Percentiles rank a stretch among this genome's conserved stretches.
phyloP scores from a whole-genome alignment of 257 asterid genomes.

The Petunia axillaris region DNA sequence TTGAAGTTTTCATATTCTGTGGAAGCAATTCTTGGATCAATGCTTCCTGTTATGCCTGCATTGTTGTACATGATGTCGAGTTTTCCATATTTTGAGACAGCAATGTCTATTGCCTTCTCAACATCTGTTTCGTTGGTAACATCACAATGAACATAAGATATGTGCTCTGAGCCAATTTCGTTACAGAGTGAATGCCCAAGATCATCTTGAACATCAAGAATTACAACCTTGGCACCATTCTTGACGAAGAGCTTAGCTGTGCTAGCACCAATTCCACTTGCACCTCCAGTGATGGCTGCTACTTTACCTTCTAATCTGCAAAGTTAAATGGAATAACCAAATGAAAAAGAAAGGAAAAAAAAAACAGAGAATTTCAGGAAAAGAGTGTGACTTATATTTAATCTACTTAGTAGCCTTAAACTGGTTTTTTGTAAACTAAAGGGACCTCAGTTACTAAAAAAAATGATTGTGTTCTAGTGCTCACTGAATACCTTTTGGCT shows the following conservation, averaged over 20 bases:
- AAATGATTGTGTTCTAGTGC: not conserved
- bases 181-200: conserved; percentile 32
- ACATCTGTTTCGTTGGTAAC: conserved; percentile 42
- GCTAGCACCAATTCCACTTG: conserved; percentile 43
- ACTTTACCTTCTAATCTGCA: conserved; percentile 45
- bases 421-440: too few relatives aligned
- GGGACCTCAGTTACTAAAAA: too few relatives aligned
- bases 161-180: conserved; percentile 25
- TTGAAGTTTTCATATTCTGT: conserved; percentile 29
- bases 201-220: conserved; percentile 47
- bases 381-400: not conserved
- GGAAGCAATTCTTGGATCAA: conserved; percentile 9
- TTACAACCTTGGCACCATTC: conserved; percentile 50
- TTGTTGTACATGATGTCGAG: conserved; percentile 53
- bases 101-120: conserved; percentile 31
- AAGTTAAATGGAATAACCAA: not conserved
- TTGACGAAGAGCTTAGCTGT: conserved; percentile 33
- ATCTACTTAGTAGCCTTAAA: too few relatives aligned
- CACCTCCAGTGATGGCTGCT: conserved; percentile 45
- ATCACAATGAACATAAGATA: conserved; percentile 47
- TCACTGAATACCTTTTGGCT: conserved; percentile 13
- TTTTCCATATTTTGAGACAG: conserved; percentile 41
- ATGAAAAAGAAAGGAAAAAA: not conserved
- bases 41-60: conserved; percentile 28
- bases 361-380: not conserved